These are phyloP conservation scores for Aspergillus novofumigatus DNA, from an alignment of 2,329 filamentous ascomycete genomes.

Conservation along the genomic window DNA sequence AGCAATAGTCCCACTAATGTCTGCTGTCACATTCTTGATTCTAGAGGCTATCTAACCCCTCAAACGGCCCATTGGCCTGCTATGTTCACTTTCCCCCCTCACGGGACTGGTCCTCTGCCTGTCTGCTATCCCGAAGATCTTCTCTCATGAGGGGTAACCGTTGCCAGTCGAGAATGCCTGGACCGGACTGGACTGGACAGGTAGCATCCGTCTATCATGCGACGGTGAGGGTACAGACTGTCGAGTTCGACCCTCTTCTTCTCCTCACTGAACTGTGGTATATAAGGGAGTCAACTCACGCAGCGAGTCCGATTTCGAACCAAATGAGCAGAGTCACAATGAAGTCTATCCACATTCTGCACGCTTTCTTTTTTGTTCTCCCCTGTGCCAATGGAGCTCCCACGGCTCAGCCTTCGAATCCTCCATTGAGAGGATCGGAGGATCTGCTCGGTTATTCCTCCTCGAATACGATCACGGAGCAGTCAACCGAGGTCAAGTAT, in stretches of 20 bases:
- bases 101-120: not conserved
- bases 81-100: not conserved
- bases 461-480: conserved; percentile 30
- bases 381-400: conserved; percentile 20
- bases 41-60: not conserved
- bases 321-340: not conserved
- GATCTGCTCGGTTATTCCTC: conserved; percentile 39
- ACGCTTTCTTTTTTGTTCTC: conserved; percentile 5
- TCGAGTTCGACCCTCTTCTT: not conserved
- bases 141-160: not conserved
- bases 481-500: conserved; percentile 37
- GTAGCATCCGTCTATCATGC: not conserved
- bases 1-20: not conserved
- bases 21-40: not conserved
- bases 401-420: conserved; percentile 13
- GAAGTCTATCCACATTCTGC: not conserved
- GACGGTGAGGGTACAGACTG: not conserved
- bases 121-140: not conserved
- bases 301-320: not conserved
- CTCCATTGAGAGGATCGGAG: conserved; percentile 25
- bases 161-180: too few species aligned
- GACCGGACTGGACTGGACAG: too few species aligned
- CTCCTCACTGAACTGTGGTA: not conserved
- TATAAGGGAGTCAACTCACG: not conserved
- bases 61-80: too few species aligned